Conservation (phyloP, 805 yeast species). For the Spathaspora hagerdaliae region DNA sequence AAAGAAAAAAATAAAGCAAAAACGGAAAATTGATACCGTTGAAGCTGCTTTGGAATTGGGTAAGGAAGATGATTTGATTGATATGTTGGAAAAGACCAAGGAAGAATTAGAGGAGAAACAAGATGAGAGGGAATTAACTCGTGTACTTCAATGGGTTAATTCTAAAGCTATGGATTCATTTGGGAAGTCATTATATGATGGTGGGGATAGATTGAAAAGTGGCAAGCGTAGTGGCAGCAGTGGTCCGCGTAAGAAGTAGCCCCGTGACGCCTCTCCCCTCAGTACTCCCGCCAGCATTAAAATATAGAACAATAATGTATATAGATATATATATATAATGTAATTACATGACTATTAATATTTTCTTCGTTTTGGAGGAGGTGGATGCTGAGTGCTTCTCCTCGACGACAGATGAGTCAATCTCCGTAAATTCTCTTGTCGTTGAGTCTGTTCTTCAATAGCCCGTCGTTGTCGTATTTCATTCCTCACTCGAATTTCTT, state of each 20-base stretch:
- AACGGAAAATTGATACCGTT: constrained; percentile 20
- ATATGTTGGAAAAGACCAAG: constrained; percentile 22
- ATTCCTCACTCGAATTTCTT: constrained; percentile 10
- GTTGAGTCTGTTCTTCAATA: constrained; percentile 12
- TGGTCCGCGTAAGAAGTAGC: neutral
- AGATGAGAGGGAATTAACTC: constrained; percentile 37
- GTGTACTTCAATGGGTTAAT: constrained; percentile 62
- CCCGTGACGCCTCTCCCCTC: constrained; percentile 1
- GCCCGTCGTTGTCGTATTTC: constrained; percentile 1
- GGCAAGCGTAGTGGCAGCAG: neutral
- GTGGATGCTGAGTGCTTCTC: neutral
- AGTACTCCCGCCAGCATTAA: neutral
- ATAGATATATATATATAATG: no score
- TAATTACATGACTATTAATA: no score
- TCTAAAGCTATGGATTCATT: constrained; percentile 48
- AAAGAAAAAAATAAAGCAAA: constrained; percentile 33
- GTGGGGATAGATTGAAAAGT: constrained; percentile 36
- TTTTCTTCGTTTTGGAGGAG: neutral
- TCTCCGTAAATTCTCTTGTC: neutral
- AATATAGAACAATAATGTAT: constrained; percentile 2
- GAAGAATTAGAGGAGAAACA: constrained; percentile 26
- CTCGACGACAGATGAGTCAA: neutral
- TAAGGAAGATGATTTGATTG: constrained; percentile 19
- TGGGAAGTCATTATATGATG: constrained; percentile 56
- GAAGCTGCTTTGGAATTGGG: constrained; percentile 29